Evolutionary conservation across 805 yeast species (phyloP), one percentile per base, ranked within the genome.

Genomic region (Candida patagonica): DNA sequence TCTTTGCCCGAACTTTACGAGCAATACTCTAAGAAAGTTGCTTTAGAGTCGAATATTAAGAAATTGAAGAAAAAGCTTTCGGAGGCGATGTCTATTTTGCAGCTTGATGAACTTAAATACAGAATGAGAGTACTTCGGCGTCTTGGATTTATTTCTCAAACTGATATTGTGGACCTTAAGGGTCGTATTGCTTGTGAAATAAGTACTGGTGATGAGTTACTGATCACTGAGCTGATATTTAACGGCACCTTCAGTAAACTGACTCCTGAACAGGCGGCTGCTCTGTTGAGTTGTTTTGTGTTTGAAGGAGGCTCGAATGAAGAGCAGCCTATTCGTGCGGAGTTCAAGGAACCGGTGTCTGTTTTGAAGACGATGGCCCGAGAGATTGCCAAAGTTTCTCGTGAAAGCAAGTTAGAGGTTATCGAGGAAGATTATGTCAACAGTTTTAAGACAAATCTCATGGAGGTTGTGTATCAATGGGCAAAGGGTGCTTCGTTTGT

Each of bases 141-240:
- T 55, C 71, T 92, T 27, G 96, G 92, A 0, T 92, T 92, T 65
- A 80, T 88, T 30, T 78, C 78, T 40, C 33, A 37, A 15, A 95
- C 86, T 60, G 98, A 92, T 60, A 80, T 92, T 45, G 94, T 92
- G 47, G 96, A 92, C 59, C 70, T 92, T 53, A 92, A 92, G 62
- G 99, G 99, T 41, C 75, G 97, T 58, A 97, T 92, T 42, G 96
- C 96, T 0, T 89, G 97, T 62, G 96, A 89, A 55, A 89, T 89
- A 51, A 78, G 89, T 51, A 81, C 94, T 17, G 96, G 96, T 44
- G 86, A 78, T 55, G 62, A 57, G 41, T 45, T 57, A 30, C 83
- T 44, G 80, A 95, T 92, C 37, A 92, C 99, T 0, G 98, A 92
- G 58, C 67, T 92, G 50, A 83, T 92, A 24, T 92, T 92, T 70